A percentile compares a stretch with the other conserved stretches of the same genome.
phyloP scores from a whole-genome alignment of 2,329 filamentous ascomycete species.

The Neonectria ditissima region DNA sequence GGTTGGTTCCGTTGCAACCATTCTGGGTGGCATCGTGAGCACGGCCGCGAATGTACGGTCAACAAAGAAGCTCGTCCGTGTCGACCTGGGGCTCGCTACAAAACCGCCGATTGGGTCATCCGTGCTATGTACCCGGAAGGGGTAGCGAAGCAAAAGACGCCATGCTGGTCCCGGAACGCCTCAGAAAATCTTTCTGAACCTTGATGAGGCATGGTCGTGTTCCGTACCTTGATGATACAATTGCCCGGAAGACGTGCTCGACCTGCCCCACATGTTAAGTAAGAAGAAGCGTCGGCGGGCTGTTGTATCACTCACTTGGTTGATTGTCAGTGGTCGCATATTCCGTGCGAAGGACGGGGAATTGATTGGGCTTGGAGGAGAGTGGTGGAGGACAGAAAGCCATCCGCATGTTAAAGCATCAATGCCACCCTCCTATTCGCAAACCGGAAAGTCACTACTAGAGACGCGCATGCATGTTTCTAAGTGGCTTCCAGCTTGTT shows the following conservation, averaged over 20 bases:
- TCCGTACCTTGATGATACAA: not conserved
- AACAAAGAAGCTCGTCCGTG: not conserved
- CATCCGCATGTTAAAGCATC: slow-evolving; percentile 12
- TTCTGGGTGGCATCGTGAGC: slow-evolving; percentile 6
- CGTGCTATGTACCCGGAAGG: slow-evolving; percentile 4
- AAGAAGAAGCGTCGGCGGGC: not conserved
- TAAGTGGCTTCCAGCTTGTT: slow-evolving; percentile 12
- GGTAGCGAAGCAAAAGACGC: slow-evolving; percentile 15
- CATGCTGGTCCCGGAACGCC: slow-evolving; percentile 20
- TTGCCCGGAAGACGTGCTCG: slow-evolving; percentile 1
- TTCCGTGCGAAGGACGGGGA: not conserved
- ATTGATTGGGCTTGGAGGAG: slow-evolving; percentile 4
- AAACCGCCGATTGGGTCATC: slow-evolving; percentile 39
- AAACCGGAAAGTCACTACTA: not conserved
- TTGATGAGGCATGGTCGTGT: not conserved
- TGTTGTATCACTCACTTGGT: not conserved
- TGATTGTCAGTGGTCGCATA: not conserved
- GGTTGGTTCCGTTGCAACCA: not conserved
- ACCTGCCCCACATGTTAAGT: not conserved
- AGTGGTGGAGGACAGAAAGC: slow-evolving; percentile 8
- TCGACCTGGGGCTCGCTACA: slow-evolving; percentile 15
- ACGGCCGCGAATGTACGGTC: not conserved
- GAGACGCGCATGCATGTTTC: not conserved
- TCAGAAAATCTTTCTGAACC: slow-evolving; percentile 25
- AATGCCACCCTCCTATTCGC: slow-evolving; percentile 2